Evolutionary conservation across 2,329 filamentous ascomycete species (phyloP).

Genomic region (Phaeosphaeriaceae sp.): DNA sequence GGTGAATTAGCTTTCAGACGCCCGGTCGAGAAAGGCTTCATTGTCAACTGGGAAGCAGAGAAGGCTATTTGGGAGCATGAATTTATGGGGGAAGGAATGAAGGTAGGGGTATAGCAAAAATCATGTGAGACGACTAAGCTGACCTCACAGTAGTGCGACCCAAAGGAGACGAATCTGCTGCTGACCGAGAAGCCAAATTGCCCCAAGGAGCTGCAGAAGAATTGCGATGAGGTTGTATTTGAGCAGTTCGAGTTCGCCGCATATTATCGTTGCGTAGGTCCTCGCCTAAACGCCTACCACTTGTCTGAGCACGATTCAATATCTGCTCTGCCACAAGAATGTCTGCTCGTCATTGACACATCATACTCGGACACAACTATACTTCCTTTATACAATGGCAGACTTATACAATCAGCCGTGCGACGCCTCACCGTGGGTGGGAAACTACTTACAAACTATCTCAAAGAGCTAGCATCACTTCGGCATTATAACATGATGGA

Average conservation of each 20-base stretch:
- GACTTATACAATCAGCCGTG: conserved; percentile 79
- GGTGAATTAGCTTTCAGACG: conserved; percentile 86
- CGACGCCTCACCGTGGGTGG: conserved; percentile 89
- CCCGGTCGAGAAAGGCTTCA: conserved; percentile 91
- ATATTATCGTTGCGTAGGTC: conserved; percentile 77
- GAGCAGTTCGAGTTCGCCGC: conserved; percentile 94
- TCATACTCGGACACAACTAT: conserved; percentile 94
- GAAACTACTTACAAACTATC: conserved; percentile 89
- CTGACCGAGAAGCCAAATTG: conserved; percentile 87
- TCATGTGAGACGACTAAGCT: conserved; percentile 6
- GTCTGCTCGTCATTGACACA: conserved; percentile 86
- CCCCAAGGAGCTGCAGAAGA: conserved; percentile 78
- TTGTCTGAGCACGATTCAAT: conserved; percentile 52
- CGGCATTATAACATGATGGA: conserved; percentile 96
- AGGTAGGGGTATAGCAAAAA: conserved; percentile 43
- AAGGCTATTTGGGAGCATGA: conserved; percentile 95
- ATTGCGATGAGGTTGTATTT: conserved; percentile 96
- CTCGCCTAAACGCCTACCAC: conserved; percentile 81
- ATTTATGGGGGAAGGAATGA: conserved; percentile 74
- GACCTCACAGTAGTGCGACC: conserved; percentile 64
- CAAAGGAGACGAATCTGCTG: conserved; percentile 80
- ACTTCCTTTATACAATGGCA: conserved; percentile 82
- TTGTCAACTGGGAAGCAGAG: conserved; percentile 96
- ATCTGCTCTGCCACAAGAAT: conserved; percentile 69
- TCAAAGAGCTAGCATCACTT: conserved; percentile 86